Evolutionary conservation across 768 basidiomycete genomes (phyloP), one percentile per base, ranked within the genome.

Genomic region (Amanita molliuscula): DNA sequence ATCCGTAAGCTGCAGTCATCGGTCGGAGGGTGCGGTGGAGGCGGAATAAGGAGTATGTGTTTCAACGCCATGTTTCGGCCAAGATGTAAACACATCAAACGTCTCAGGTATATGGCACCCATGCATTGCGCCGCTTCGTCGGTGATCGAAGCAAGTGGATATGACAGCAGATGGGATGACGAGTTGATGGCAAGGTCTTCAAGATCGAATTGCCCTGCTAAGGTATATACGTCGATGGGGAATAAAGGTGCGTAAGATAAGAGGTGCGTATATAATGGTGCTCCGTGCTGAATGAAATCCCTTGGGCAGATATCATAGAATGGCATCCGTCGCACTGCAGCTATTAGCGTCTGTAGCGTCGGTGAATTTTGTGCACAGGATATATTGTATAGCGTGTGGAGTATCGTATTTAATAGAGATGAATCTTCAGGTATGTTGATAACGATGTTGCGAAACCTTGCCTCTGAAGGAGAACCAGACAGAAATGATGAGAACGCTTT

Each of bases 321-420:
- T 2, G 60, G 55, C 61, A 67, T 61, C 11, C 62, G 61, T 51
- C 68, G 65, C 21, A 81, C 64, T 8, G 79, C 73, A 3, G 62
- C 56, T 23, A 67, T 56, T 36, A 84, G 62, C 5, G 70, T 70
- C 29, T 75, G 69, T 31, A 77, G 67, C 4, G 71, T 57, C 4
- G 81, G 78, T 4, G 70, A 67, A 60, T 76, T 77, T 23, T 74
- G 71, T n/a, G 71, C 63, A 53, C 72, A 75, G 5, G 77, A 67
- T 38, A 72, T 65, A 47, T 69, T 62, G 56, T 82, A 81, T 10
- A 80, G 54, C 15, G 69, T 60, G 54, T 83, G 81, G 23, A 83
- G 60, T 16, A 83, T 59, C 50, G 82, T 59, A 52, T 81, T 81
- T 54, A 84, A 63, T 4, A 75, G 63, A 1, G 55, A 58, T 0